Conservation (phyloP, 306 rosid species). For the Castanopsis chinensis region DNA sequence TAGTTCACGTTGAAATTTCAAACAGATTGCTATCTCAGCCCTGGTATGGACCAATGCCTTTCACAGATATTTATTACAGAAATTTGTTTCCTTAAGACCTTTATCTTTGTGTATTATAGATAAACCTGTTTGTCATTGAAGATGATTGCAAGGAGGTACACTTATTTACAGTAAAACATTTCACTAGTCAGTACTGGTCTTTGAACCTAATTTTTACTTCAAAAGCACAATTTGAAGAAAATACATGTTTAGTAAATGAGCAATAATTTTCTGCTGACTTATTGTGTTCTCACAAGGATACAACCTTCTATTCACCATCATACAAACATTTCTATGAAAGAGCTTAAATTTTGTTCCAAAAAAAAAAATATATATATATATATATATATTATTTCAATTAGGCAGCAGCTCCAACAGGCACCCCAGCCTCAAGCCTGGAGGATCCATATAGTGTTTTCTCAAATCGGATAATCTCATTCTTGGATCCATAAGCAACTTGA, state of each 20-base stretch:
- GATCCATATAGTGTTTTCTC: slow-evolving; percentile 93
- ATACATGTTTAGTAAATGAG: neutral
- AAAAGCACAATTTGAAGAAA: neutral
- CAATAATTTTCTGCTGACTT: neutral
- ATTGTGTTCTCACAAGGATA: slow-evolving; percentile 1
- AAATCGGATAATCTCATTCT: slow-evolving; percentile 85
- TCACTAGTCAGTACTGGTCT: neutral
- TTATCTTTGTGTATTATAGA: too few species aligned
- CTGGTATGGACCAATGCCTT: too few species aligned
- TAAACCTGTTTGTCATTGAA: neutral
- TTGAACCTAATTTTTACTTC: neutral
- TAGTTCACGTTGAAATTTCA: neutral
- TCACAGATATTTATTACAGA: too few species aligned
- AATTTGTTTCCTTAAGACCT: too few species aligned
- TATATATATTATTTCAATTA: slow-evolving; percentile 31
- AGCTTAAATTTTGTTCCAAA: slow-evolving; percentile 14
- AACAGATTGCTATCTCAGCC: too few species aligned
- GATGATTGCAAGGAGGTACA: neutral
- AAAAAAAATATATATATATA: too few species aligned
- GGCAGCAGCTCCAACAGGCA: slow-evolving; percentile 85
- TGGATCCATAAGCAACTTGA: slow-evolving; percentile 97
- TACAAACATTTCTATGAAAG: slow-evolving; percentile 16
- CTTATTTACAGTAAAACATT: neutral
- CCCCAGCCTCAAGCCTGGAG: slow-evolving; percentile 89
- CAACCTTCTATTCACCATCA: slow-evolving; percentile 16